Conservation (phyloP, 768 basidiomycete species). For the Serpula lacrymans region DNA sequence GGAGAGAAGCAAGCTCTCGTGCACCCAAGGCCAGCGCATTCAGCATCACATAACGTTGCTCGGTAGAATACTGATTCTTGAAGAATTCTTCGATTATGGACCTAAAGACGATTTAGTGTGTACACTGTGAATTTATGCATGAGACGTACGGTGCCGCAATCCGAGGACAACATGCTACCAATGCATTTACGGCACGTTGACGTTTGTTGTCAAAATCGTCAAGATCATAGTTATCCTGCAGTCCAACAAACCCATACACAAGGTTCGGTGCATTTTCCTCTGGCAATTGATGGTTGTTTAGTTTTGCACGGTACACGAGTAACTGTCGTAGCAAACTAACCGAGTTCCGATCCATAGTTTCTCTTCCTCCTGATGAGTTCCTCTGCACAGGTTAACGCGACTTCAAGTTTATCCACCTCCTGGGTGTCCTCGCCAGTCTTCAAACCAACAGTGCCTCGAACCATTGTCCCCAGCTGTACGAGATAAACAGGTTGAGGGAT, state of each 20-base stretch:
- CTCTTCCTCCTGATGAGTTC: conserved; percentile 81
- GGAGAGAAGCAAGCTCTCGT: conserved; percentile 68
- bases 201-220: conserved; percentile 72
- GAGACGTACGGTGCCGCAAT: conserved; percentile 73
- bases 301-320: conserved; percentile 2
- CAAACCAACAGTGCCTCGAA: conserved; percentile 57
- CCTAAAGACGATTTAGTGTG: conserved; percentile 34
- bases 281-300: conserved; percentile 33
- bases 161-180: conserved; percentile 75
- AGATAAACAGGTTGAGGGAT: conserved; percentile 86
- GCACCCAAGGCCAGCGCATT: conserved; percentile 86
- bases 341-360: conserved; percentile 83
- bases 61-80: conserved; percentile 85
- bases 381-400: conserved; percentile 78
- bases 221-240: conserved; percentile 86
- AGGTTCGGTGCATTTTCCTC: conserved; percentile 91
- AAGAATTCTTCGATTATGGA: conserved; percentile 91
- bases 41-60: conserved; percentile 81
- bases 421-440: conserved; percentile 53
- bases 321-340: conserved; percentile 40
- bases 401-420: conserved; percentile 74
- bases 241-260: conserved; percentile 61
- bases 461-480: conserved; percentile 72
- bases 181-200: conserved; percentile 73
- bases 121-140: neutral